A percentile compares a stretch with the other conserved stretches of the same genome.
Conservation (phyloP, 148 eudicot species). For the Polygonum maritimum region DNA sequence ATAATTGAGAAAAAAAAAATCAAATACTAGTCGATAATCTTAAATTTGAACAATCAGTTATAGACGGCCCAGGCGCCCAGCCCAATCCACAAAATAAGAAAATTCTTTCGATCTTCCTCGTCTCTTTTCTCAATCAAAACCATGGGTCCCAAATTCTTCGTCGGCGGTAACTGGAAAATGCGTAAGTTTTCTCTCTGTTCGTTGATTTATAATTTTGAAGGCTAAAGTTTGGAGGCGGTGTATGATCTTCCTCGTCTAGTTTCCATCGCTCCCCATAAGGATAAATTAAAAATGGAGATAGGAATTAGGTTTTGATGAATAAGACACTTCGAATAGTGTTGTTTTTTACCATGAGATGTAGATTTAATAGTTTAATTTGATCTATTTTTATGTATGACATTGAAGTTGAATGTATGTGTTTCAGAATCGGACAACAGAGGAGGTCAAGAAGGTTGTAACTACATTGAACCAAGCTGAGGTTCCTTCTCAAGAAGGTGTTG, state of each 20-base stretch:
- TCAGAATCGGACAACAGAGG: conserved; percentile 55
- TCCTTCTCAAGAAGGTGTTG: conserved; percentile 50
- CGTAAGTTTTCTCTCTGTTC: conserved; percentile 18
- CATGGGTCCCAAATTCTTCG: conserved; percentile 44
- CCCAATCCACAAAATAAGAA: neutral
- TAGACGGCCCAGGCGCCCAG: neutral
- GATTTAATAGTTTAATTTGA: neutral
- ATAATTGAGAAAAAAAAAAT: no score
- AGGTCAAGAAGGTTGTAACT: conserved; percentile 59
- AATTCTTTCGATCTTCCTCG: neutral
- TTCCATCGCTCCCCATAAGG: neutral
- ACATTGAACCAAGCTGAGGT: conserved; percentile 48
- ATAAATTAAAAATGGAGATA: neutral
- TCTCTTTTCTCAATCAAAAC: neutral
- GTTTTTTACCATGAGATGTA: neutral
- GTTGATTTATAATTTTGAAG: neutral
- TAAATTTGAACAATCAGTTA: no score
- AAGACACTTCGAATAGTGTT: neutral
- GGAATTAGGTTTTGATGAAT: neutral
- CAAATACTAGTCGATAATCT: no score
- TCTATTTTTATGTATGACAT: neutral
- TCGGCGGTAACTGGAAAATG: conserved; percentile 64
- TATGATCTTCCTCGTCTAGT: neutral
- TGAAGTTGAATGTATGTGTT: neutral
- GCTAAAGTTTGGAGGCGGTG: neutral